Conservation (phyloP, 768 basidiomycete genomes). For the Cyclocybe aegerita region DNA sequence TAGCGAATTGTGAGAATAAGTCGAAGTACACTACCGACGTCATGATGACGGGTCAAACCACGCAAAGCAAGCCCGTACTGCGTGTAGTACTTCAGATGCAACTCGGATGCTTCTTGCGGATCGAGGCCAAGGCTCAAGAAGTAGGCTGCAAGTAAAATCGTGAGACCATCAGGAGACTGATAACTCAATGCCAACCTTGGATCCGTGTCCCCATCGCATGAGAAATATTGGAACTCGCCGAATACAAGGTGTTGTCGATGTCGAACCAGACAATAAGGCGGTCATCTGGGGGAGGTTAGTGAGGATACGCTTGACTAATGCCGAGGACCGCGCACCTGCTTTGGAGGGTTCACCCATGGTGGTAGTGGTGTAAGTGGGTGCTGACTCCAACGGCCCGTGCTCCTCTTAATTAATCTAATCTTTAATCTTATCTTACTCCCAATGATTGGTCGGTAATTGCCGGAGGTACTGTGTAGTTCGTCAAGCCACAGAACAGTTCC, state of each 20-base stretch:
- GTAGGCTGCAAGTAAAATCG: constrained; percentile 49
- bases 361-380: background rate
- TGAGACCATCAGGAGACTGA: background rate
- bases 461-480: constrained; percentile 43
- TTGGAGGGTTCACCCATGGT: background rate
- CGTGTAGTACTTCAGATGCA: constrained; percentile 74
- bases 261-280: constrained; percentile 75
- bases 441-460: constrained; percentile 27
- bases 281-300: constrained; percentile 37
- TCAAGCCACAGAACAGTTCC: constrained; percentile 38
- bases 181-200: constrained; percentile 43
- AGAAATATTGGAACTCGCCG: constrained; percentile 70
- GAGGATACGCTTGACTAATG: no score
- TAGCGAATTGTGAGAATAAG: background rate
- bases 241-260: constrained; percentile 88
- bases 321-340: background rate
- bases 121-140: constrained; percentile 69
- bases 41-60: constrained; percentile 73
- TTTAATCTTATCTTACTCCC: constrained; percentile 22
- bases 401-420: constrained; percentile 12
- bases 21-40: constrained; percentile 54
- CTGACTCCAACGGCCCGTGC: background rate
- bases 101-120: constrained; percentile 63
- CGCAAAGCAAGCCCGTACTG: constrained; percentile 83
- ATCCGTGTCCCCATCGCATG: constrained; percentile 80